Evolutionary conservation across 202 grass and related monocot species (phyloP).

Genomic region (Bolboschoenoplectus hybrid): DNA sequence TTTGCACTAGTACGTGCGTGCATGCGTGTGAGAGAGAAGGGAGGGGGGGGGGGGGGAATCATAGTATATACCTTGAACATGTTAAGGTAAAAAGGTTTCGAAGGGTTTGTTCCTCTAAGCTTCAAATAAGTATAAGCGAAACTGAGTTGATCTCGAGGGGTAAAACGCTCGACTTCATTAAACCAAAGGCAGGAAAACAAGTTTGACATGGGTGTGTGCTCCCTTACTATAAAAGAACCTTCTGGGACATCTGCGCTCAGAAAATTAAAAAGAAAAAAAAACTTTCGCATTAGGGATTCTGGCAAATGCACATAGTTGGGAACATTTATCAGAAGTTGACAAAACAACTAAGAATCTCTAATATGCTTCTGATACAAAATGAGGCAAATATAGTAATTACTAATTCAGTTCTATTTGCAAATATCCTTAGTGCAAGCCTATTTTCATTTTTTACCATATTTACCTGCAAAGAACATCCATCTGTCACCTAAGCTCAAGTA

Average conservation of each 20-base stretch:
- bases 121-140: conserved; percentile 99
- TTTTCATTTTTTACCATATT: background rate
- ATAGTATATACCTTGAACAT: conserved; percentile 83
- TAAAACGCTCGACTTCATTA: conserved; percentile 96
- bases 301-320: background rate
- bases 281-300: background rate
- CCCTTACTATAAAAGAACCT: conserved; percentile 97
- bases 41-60: background rate
- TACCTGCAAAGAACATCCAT: background rate
- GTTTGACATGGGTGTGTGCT: conserved; percentile 97
- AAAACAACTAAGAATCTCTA: conserved; percentile 4
- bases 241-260: conserved; percentile 83
- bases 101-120: conserved; percentile 82
- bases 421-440: background rate
- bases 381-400: background rate
- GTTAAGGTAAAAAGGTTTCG: conserved; percentile 69
- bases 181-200: conserved; percentile 96
- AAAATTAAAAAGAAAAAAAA: conserved; percentile 29
- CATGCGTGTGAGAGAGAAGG: background rate
- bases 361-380: background rate
- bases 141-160: conserved; percentile 94
- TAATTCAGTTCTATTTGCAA: background rate
- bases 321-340: background rate
- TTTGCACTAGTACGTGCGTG: background rate
- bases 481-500: background rate